Evolutionary conservation across 208 protist genomes (phyloP), one percentile per base, ranked within the genome.

Genomic region (Zelonia costaricensis): DNA sequence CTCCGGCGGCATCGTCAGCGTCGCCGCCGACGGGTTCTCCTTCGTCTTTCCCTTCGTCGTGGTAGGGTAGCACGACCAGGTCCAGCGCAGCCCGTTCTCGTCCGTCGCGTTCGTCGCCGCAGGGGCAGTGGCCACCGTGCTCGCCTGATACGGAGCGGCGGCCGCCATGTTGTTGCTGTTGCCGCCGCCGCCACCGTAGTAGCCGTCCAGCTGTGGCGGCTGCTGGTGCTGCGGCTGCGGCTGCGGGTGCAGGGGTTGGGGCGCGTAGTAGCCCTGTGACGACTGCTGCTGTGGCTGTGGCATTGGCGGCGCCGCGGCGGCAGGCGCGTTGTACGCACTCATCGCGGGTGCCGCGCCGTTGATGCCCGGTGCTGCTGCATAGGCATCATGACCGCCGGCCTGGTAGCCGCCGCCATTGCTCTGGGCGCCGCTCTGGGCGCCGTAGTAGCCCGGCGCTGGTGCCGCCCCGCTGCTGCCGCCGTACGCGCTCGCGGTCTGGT

Each of bases 41-140:
- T 86, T 78, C 27, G 27, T 23, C 46, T 84, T 78, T 10, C 46
- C 7, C 33, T 71, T 67, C 25, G 64, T 36, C 2, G 82, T 90
- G 66, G 85, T 92, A 12, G 91, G 91, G 58, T 88, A 96, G 18
- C 69, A 84, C 30, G 84, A 84, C 91, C 91, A 96, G 6, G 88
- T 93, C 91, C 91, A 96, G 18, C 88, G 84, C 38, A 94, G 73
- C 0, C 90, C 90, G 57, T 92, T 89, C 12, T 66, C 69, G 62
- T 92, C 85, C 0, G 64, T 81, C 0, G 65, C 47, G 42, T 89
- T 78, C 0, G 56, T 61, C 16, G 36, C 18, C 35, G 20, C 33
- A 33, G 51, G 28, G 23, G 27, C 30, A 25, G 48, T n/a, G n/a
- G 10, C 36, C 36, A 42, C 25, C 4, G 27, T 25, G 3, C 42